Percentiles rank a stretch among this genome's conserved stretches.
Evolutionary conservation across 2,329 filamentous ascomycete genomes (phyloP).

Genomic region (Fusarium virguliforme): DNA sequence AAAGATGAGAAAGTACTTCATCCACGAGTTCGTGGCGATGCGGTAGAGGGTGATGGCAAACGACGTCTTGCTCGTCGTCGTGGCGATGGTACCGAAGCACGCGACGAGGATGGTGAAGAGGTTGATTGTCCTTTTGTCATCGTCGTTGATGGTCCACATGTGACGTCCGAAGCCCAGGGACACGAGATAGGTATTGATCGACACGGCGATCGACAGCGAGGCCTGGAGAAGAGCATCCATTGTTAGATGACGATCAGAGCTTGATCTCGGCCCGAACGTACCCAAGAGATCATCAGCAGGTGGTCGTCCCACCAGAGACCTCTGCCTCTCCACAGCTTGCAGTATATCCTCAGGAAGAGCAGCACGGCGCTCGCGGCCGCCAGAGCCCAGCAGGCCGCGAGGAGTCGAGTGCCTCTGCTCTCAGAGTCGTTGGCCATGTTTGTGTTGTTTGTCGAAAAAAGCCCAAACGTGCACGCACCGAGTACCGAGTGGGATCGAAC

Average conservation of each 20-base stretch:
- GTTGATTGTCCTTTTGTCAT: slow-evolving; percentile 49
- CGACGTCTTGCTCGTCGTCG: slow-evolving; percentile 58
- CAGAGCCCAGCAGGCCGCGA: slow-evolving; percentile 54
- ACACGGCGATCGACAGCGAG: slow-evolving; percentile 50
- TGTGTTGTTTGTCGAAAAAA: slow-evolving; percentile 7
- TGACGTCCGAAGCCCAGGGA: slow-evolving; percentile 52
- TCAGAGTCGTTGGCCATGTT: slow-evolving; percentile 19
- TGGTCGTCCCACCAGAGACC: slow-evolving; percentile 60
- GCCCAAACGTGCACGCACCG: background rate
- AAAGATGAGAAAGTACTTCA: slow-evolving; percentile 53
- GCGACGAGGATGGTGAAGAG: slow-evolving; percentile 51
- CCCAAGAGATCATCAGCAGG: slow-evolving; percentile 56
- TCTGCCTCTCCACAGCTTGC: slow-evolving; percentile 55
- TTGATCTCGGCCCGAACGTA: slow-evolving; percentile 43
- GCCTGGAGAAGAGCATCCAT: slow-evolving; percentile 36
- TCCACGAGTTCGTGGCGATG: slow-evolving; percentile 50
- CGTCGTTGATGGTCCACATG: slow-evolving; percentile 43
- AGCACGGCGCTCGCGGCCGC: slow-evolving; percentile 46
- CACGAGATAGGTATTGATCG: slow-evolving; percentile 55
- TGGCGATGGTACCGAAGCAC: slow-evolving; percentile 55
- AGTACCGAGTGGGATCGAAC: background rate
- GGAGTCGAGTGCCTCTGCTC: slow-evolving; percentile 51
- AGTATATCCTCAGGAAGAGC: slow-evolving; percentile 56
- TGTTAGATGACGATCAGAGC: background rate
- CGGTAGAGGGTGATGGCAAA: slow-evolving; percentile 58